phyloP scores from a whole-genome alignment of 2,329 filamentous ascomycete genomes.

The Pleurostoma richardsiae region DNA sequence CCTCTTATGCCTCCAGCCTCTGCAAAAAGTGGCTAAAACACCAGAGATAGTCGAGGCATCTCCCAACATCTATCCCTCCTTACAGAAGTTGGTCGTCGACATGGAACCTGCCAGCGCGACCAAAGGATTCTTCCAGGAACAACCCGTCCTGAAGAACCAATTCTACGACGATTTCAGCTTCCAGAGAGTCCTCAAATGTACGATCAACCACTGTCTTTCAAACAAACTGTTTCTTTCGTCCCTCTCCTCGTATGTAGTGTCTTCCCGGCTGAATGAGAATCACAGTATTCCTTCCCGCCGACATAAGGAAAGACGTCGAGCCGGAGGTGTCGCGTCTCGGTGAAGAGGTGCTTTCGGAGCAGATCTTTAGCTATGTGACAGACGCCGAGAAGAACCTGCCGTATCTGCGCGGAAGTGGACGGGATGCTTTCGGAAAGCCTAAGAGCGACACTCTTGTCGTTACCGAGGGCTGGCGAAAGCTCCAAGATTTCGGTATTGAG shows the following conservation, averaged over 20 bases:
- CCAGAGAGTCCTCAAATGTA: constrained; percentile 46
- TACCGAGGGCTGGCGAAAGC: constrained; percentile 59
- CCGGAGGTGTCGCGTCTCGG: constrained; percentile 43
- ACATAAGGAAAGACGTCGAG: constrained; percentile 30
- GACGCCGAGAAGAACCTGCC: constrained; percentile 64
- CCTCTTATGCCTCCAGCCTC: too few species aligned
- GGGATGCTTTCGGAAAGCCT: constrained; percentile 57
- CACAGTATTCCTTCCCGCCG: constrained; percentile 42
- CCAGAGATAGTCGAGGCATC: too few species aligned
- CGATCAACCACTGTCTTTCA: constrained; percentile 11
- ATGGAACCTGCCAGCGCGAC: constrained; percentile 41
- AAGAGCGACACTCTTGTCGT: constrained; percentile 53
- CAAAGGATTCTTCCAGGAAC: constrained; percentile 51
- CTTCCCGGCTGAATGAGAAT: constrained; percentile 1
- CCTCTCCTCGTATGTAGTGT: not conserved
- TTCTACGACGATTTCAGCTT: constrained; percentile 50
- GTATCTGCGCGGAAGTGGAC: constrained; percentile 48
- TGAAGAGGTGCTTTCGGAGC: constrained; percentile 45
- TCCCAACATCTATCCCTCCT: too few species aligned
- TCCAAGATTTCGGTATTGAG: constrained; percentile 53
- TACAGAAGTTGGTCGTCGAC: too few species aligned
- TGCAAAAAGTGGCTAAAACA: too few species aligned
- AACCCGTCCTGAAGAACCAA: constrained; percentile 48
- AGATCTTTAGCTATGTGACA: constrained; percentile 51
- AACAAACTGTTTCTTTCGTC: not conserved